phyloP scores from a whole-genome alignment of 2,329 filamentous ascomycete species.

The Fusarium napiforme region DNA sequence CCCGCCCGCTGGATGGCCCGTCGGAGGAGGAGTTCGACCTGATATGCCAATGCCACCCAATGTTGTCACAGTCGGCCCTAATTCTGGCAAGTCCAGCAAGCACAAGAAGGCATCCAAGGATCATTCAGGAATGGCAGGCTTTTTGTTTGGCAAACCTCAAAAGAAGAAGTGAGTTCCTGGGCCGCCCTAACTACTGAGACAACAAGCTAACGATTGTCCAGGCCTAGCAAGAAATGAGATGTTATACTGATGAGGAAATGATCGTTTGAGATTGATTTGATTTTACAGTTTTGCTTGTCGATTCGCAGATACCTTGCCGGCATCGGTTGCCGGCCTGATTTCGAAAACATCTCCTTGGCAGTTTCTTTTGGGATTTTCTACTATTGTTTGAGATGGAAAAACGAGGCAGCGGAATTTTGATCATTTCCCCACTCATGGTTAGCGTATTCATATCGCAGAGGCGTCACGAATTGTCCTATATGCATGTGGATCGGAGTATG shows the following conservation, averaged over 20 bases:
- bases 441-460: constrained; percentile 42
- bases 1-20: constrained; percentile 39
- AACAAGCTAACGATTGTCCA: constrained; percentile 16
- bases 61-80: constrained; percentile 39
- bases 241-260: constrained; percentile 32
- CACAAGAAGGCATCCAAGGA: constrained; percentile 38
- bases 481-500: constrained; percentile 47
- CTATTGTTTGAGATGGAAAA: constrained; percentile 27
- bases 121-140: constrained; percentile 36
- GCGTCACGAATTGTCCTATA: constrained; percentile 41
- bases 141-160: constrained; percentile 45
- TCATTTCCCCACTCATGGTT: constrained; percentile 35
- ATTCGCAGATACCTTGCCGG: constrained; percentile 44
- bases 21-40: constrained; percentile 1
- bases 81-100: constrained; percentile 32
- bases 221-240: constrained; percentile 42
- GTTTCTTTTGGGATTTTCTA: constrained; percentile 17
- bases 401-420: constrained; percentile 28
- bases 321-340: constrained; percentile 34
- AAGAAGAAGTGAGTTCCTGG: constrained; percentile 47
- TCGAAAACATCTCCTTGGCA: constrained; percentile 23
- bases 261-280: constrained; percentile 32
- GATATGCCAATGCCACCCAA: constrained; percentile 30
- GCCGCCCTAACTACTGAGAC: not conserved
- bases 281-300: constrained; percentile 34